Percentiles rank a stretch among this genome's conserved stretches.
Evolutionary conservation across 1,284 basidiomycete species (phyloP).

Genomic region (Apiotrichum gamsii): DNA sequence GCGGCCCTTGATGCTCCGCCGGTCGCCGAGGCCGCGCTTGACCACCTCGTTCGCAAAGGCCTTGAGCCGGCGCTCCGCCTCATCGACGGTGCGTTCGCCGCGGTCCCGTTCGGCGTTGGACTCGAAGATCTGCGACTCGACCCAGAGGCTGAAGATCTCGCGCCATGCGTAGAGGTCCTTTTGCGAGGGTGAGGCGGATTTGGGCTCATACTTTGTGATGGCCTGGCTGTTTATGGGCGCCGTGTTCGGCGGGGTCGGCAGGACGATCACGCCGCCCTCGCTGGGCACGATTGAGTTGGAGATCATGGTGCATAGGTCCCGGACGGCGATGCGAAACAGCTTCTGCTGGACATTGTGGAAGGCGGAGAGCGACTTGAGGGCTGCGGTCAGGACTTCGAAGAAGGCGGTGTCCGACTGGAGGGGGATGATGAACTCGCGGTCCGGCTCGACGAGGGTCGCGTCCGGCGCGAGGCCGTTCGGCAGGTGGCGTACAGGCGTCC

Average conservation of each 20-base stretch:
- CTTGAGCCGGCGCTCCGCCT: slow-evolving; percentile 65
- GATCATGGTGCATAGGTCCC: slow-evolving; percentile 58
- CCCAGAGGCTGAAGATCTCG: slow-evolving; percentile 81
- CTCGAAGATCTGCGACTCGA: slow-evolving; percentile 84
- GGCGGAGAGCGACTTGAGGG: slow-evolving; percentile 62
- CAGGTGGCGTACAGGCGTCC: too few relatives aligned
- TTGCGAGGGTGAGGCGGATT: slow-evolving; percentile 12
- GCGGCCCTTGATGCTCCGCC: slow-evolving; percentile 57
- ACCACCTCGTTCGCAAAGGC: slow-evolving; percentile 65
- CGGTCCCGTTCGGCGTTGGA: slow-evolving; percentile 62
- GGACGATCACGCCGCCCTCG: slow-evolving; percentile 16
- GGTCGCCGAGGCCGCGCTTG: slow-evolving; percentile 56
- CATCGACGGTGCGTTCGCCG: slow-evolving; percentile 67
- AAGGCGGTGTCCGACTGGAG: slow-evolving; percentile 75
- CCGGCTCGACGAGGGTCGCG: neutral
- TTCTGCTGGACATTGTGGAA: slow-evolving; percentile 60
- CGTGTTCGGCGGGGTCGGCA: slow-evolving; percentile 25
- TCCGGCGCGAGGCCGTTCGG: neutral
- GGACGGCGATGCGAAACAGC: slow-evolving; percentile 61
- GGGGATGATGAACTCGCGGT: slow-evolving; percentile 66
- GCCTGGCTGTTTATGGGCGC: neutral
- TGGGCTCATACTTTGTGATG: neutral
- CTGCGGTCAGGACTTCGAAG: slow-evolving; percentile 67
- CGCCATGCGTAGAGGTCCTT: slow-evolving; percentile 85
- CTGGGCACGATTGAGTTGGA: slow-evolving; percentile 57